A percentile compares a stretch with the other conserved stretches of the same genome.
Evolutionary conservation across 208 protist species (phyloP).

Genomic region (Acanthamoeba royreba): DNA sequence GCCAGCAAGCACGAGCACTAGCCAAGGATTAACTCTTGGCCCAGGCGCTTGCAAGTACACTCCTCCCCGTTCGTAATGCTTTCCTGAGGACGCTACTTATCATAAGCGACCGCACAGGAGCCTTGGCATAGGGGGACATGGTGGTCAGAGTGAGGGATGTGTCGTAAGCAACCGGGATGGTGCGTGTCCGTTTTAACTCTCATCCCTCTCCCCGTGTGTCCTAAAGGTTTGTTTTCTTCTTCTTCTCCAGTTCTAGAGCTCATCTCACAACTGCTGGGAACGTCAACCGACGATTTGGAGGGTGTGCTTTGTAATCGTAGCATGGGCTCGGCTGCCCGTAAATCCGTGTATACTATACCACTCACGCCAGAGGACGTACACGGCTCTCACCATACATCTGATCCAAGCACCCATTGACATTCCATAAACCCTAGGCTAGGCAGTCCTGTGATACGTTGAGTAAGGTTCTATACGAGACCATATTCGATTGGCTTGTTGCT

Average conservation of each 20-base stretch:
- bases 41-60: too few species aligned
- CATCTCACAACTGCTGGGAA: neutral
- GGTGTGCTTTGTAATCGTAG: neutral
- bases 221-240: neutral
- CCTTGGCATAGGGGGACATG: too few species aligned
- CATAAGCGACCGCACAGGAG: too few species aligned
- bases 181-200: too few species aligned
- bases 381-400: neutral
- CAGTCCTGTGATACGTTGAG: constrained; percentile 69
- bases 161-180: too few species aligned
- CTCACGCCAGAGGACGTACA: neutral
- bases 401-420: neutral
- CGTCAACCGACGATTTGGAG: neutral
- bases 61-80: too few species aligned
- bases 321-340: neutral
- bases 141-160: too few species aligned
- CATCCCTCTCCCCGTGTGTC: too few species aligned
- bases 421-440: neutral
- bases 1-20: too few species aligned
- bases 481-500: constrained; percentile 77
- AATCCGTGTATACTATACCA: neutral
- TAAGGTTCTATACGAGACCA: constrained; percentile 70
- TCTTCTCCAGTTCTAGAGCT: neutral
- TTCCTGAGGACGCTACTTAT: too few species aligned
- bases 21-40: too few species aligned